Evolutionary conservation across 768 basidiomycete genomes (phyloP).

Genomic region (Mycena galopus): DNA sequence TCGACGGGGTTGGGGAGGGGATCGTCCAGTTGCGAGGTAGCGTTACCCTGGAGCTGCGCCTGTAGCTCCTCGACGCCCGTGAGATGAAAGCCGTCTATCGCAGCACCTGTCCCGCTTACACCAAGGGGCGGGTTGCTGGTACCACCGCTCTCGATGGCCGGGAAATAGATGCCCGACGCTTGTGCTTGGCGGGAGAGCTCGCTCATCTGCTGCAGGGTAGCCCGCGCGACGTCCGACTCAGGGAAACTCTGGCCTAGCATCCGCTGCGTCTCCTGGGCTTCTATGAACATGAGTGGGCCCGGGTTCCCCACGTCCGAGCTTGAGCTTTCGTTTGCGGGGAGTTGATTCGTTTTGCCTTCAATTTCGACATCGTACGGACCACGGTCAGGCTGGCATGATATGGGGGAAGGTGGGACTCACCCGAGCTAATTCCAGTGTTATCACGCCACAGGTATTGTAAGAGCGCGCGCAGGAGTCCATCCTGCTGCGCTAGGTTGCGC

Average conservation of each 20-base stretch:
- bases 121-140: conserved; percentile 23
- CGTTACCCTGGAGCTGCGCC: conserved; percentile 53
- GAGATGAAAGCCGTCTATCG: conserved; percentile 59
- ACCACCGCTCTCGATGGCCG: conserved; percentile 22
- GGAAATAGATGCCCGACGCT: conserved; percentile 40
- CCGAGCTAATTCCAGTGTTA: conserved; percentile 50
- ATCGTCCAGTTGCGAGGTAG: conserved; percentile 13
- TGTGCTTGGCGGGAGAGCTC: conserved; percentile 78
- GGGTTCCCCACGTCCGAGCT: conserved; percentile 20
- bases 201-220: conserved; percentile 82
- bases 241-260: conserved; percentile 56
- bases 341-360: conserved; percentile 38
- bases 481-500: conserved; percentile 85
- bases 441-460: conserved; percentile 87
- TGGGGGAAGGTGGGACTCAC: conserved; percentile 24
- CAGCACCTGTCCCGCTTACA: conserved; percentile 37
- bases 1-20: conserved; percentile 29
- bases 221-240: conserved; percentile 73
- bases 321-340: conserved; percentile 15
- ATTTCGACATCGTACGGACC: conserved; percentile 1
- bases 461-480: conserved; percentile 83
- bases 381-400: neutral
- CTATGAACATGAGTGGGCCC: conserved; percentile 66
- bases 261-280: conserved; percentile 68
- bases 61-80: conserved; percentile 68